Evolutionary conservation across 208 protist genomes (phyloP), one percentile per base, ranked within the genome.

Genomic region (Entamoeba invadens): DNA sequence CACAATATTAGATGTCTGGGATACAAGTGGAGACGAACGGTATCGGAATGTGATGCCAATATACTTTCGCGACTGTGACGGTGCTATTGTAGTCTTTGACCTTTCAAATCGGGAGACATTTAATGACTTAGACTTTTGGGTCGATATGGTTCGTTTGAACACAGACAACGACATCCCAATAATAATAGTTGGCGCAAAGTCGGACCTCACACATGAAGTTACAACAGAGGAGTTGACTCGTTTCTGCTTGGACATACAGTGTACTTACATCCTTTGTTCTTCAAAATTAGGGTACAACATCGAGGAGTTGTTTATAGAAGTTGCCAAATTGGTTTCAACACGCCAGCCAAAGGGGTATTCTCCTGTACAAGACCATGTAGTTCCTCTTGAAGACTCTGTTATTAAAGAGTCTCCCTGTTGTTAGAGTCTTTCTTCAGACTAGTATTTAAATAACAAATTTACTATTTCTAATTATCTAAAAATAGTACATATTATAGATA

Each of bases 61-160:
- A 77, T 99, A 99, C 96, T 99, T 99, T 96, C 98, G 98, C 50
- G 31, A 72, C 18, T 21, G 45, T 10, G 16, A 94, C 16, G 47
- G 91, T 95, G 99, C 98, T 92, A 99, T 99, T 96, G 99, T 99
- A 95, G 99, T 99, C 98, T 99, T 99, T 95, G 99, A 99, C 95
- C 99, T 99, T 45, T 99, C 99, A 51, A 98, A 98, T 93, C 98
- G 98, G 94, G 97, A 98, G 51, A 99, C 99, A 46, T 99, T 99
- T 98, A 99, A 99, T 96, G 99, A 99, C 96, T 98, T 99, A 57
- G 98, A 98, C 91, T 99, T 99, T 97, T 99, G 99, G 99, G 97
- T 99, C 96, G 96, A 98, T 94, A 99, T 99, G 96, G 44, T 97
- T 25, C 98, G 99, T 93, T 97, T 97, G 0, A 97, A 98, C 92